Evolutionary conservation across 495 filamentous ascomycete genomes (phyloP).

Genomic region (Xylaria bambusicola): DNA sequence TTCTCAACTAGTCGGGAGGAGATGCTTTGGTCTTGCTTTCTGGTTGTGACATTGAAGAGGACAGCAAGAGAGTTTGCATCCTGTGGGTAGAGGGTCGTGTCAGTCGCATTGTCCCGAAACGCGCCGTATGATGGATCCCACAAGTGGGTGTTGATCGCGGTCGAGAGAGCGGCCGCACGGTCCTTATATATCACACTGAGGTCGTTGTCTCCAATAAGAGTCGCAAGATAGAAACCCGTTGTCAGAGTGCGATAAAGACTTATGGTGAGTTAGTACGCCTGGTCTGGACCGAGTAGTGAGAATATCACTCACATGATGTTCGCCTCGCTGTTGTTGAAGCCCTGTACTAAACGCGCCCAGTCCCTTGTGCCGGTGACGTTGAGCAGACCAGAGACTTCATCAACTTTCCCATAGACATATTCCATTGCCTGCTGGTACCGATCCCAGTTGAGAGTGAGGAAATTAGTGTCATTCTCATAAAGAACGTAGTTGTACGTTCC

Average conservation of each 20-base stretch:
- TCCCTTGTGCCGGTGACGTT: constrained; percentile 26
- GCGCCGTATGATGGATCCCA: constrained; percentile 54
- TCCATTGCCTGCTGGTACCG: constrained; percentile 56
- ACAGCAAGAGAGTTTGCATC: constrained; percentile 55
- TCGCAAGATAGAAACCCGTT: constrained; percentile 52
- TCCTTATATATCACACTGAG: constrained; percentile 33
- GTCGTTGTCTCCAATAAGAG: constrained; percentile 49
- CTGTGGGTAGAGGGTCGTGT: constrained; percentile 48
- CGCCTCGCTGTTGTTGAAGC: constrained; percentile 12
- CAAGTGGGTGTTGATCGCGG: constrained; percentile 48
- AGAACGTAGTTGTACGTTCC: constrained; percentile 66
- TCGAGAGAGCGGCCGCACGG: constrained; percentile 45
- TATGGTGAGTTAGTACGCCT: not conserved
- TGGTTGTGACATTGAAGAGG: constrained; percentile 41
- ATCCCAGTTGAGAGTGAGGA: constrained; percentile 52
- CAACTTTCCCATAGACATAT: constrained; percentile 56
- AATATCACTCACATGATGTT: not conserved
- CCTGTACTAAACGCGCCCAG: constrained; percentile 6
- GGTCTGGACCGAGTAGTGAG: not conserved
- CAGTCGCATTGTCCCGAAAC: constrained; percentile 58
- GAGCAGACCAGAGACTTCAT: constrained; percentile 49
- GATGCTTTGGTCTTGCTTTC: constrained; percentile 35
- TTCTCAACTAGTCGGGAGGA: constrained; percentile 51
- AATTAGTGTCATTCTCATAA: constrained; percentile 56
- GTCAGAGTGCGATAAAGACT: constrained; percentile 3